Evolutionary conservation across 1,139 yeast species (phyloP).

Genomic region (Diutina ranongensis): DNA sequence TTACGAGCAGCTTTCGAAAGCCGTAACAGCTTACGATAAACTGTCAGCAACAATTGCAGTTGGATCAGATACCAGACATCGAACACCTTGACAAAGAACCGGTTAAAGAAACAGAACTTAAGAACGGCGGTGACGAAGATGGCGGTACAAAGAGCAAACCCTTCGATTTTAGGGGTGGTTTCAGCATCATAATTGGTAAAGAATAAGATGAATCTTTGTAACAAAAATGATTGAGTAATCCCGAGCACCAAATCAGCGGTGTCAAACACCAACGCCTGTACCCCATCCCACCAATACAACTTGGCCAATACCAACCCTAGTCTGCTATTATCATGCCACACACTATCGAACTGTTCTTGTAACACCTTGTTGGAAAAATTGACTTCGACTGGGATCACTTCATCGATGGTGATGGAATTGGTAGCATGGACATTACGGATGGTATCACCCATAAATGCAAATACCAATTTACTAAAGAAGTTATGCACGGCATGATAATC

Average conservation of each 20-base stretch:
- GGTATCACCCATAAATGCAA: constrained; percentile 16
- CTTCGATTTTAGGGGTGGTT: constrained; percentile 34
- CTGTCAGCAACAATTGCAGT: constrained; percentile 36
- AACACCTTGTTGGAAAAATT: not conserved
- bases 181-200: constrained; percentile 21
- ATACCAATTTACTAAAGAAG: constrained; percentile 15
- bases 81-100: constrained; percentile 38
- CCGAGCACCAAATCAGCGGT: constrained; percentile 31
- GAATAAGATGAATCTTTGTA: constrained; percentile 36
- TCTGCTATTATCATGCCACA: not conserved
- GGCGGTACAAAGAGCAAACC: constrained; percentile 36
- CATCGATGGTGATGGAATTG: constrained; percentile 13
- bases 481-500: constrained; percentile 16
- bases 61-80: constrained; percentile 42
- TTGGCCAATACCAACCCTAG: not conserved
- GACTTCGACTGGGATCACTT: constrained; percentile 9
- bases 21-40: constrained; percentile 39
- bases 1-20: constrained; percentile 36
- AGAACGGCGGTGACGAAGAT: constrained; percentile 38
- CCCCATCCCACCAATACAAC: constrained; percentile 12
- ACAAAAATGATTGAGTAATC: constrained; percentile 46
- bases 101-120: constrained; percentile 38
- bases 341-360: not conserved
- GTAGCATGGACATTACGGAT: constrained; percentile 15
- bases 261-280: constrained; percentile 34